Conservation (phyloP, 352 stramenopile genomes). For the Aphanomyces euteiches region DNA sequence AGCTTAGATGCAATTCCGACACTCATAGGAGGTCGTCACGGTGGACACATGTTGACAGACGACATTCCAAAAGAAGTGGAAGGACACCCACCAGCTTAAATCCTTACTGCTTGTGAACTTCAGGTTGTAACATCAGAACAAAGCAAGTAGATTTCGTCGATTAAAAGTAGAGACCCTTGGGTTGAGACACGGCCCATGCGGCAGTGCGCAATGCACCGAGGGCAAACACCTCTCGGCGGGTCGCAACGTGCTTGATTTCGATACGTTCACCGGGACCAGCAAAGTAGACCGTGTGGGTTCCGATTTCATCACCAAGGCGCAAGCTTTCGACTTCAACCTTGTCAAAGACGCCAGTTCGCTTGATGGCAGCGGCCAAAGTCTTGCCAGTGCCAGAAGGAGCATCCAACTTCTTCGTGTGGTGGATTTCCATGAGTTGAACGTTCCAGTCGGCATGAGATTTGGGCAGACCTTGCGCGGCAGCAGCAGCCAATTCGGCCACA, state of each 20-base stretch:
- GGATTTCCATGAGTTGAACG: slow-evolving; percentile 73
- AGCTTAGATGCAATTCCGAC: slow-evolving; percentile 51
- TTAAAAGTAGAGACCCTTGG: slow-evolving; percentile 52
- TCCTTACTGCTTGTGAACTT: no score
- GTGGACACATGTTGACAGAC: slow-evolving; percentile 27
- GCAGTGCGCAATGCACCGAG: slow-evolving; percentile 75
- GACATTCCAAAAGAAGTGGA: no score
- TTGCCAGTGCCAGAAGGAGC: slow-evolving; percentile 37
- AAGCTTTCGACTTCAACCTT: slow-evolving; percentile 60
- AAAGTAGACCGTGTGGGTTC: slow-evolving; percentile 80
- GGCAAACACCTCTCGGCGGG: slow-evolving; percentile 77
- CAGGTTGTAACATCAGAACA: no score
- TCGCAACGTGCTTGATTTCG: slow-evolving; percentile 79
- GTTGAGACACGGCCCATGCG: slow-evolving; percentile 49
- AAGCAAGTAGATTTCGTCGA: background rate
- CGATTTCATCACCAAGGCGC: slow-evolving; percentile 75
- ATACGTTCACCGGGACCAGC: slow-evolving; percentile 60
- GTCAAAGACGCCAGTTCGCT: slow-evolving; percentile 44
- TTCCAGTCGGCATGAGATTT: slow-evolving; percentile 56
- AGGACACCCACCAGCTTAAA: no score
- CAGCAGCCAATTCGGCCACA: slow-evolving; percentile 65
- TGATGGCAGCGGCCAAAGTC: slow-evolving; percentile 41
- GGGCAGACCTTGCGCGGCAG: slow-evolving; percentile 69
- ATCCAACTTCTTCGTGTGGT: slow-evolving; percentile 86
- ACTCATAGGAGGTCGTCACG: slow-evolving; percentile 57